Percentiles rank a stretch among this genome's conserved stretches.
Conservation (phyloP, 495 filamentous ascomycete genomes). For the Hypoxylon rickii region DNA sequence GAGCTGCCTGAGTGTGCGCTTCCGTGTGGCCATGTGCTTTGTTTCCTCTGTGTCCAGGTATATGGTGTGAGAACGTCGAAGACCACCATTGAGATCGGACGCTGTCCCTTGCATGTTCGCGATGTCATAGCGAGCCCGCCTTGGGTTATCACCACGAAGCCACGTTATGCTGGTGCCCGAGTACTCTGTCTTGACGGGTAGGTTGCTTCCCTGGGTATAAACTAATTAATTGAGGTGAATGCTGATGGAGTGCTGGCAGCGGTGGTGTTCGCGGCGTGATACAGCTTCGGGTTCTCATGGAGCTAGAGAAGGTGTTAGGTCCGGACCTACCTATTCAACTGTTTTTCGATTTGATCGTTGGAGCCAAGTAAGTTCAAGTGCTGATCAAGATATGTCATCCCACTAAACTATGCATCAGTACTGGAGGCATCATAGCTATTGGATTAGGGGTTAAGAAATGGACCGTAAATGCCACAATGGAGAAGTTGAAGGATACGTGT, state of each 20-base stretch:
- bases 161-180: constrained; percentile 51
- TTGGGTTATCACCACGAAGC: constrained; percentile 50
- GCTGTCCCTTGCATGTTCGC: constrained; percentile 42
- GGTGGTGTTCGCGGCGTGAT: constrained; percentile 58
- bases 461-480: constrained; percentile 47
- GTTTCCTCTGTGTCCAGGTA: constrained; percentile 48
- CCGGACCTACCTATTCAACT: constrained; percentile 44
- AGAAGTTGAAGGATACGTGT: constrained; percentile 49
- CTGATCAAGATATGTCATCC: not conserved
- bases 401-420: constrained; percentile 39
- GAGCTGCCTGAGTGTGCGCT: constrained; percentile 58
- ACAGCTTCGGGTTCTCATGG: constrained; percentile 49
- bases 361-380: constrained; percentile 51
- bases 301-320: constrained; percentile 48
- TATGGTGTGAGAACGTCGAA: constrained; percentile 37
- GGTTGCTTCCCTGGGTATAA: not conserved
- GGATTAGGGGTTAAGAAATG: constrained; percentile 56
- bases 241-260: constrained; percentile 20
- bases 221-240: not conserved
- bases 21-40: constrained; percentile 63
- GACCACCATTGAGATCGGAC: constrained; percentile 37
- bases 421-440: constrained; percentile 62
- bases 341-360: constrained; percentile 58
- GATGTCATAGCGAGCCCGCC: constrained; percentile 37
- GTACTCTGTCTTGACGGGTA: constrained; percentile 63